These are phyloP conservation scores for Arachnomyces sp. DNA, from an alignment of 2,329 filamentous ascomycete species.

Conservation along the genomic window DNA sequence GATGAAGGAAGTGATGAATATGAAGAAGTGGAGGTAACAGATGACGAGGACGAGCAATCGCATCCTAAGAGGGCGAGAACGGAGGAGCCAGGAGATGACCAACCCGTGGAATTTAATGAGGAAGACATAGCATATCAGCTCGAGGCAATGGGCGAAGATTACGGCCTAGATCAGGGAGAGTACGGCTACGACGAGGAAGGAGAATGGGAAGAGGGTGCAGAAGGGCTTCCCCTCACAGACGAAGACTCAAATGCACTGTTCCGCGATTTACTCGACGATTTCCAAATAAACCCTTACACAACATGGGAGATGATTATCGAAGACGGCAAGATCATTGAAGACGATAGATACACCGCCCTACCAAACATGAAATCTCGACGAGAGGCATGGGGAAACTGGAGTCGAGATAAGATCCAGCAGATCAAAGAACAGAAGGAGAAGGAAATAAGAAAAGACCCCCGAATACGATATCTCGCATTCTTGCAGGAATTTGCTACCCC, in stretches of 20 bases:
- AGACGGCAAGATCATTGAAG: conserved; percentile 71
- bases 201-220: conserved; percentile 61
- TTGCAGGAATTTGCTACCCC: conserved; percentile 73
- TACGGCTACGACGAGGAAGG: conserved; percentile 49
- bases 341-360: conserved; percentile 77
- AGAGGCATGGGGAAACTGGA: conserved; percentile 80
- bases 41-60: conserved; percentile 45
- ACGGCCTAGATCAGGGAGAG: conserved; percentile 67
- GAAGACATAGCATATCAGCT: conserved; percentile 92
- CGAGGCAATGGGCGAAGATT: conserved; percentile 79
- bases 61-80: conserved; percentile 44
- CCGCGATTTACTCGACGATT: conserved; percentile 77
- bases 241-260: conserved; percentile 72
- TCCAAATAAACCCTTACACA: conserved; percentile 72
- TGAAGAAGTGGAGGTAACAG: conserved; percentile 67
- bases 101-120: conserved; percentile 73
- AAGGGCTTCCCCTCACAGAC: conserved; percentile 61
- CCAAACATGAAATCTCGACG: conserved; percentile 71
- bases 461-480: conserved; percentile 72
- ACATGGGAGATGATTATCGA: conserved; percentile 88
- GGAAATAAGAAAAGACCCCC: conserved; percentile 73
- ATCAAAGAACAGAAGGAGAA: conserved; percentile 64
- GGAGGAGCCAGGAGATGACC: conserved; percentile 37
- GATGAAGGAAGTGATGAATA: conserved; percentile 60
- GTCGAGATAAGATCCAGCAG: conserved; percentile 62